phyloP scores from a whole-genome alignment of 768 basidiomycete genomes.

The Lactarius vividus region DNA sequence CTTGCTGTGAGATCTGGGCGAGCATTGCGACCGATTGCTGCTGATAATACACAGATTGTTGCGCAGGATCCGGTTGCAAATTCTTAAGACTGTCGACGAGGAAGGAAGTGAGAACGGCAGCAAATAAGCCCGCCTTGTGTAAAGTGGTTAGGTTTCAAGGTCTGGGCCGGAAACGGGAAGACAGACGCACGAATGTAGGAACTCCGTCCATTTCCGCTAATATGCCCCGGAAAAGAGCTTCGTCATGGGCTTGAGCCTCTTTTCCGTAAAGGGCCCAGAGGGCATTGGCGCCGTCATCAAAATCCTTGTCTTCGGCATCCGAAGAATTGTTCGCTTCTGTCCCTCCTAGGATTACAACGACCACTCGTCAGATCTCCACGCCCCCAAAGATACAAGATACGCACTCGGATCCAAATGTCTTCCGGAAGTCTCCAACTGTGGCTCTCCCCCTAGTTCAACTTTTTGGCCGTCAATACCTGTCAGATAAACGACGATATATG shows the following conservation, averaged over 20 bases:
- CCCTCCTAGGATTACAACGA: neutral
- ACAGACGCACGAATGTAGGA: neutral
- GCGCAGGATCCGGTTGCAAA: neutral
- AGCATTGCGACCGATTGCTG: slow-evolving; percentile 2
- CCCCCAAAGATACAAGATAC: neutral
- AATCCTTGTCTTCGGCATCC: neutral
- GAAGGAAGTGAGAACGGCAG: slow-evolving; percentile 7
- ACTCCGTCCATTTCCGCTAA: neutral
- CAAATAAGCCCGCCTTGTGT: slow-evolving; percentile 13
- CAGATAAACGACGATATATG: no score
- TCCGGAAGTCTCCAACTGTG: no score
- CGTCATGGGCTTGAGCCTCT: neutral
- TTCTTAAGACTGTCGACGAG: neutral
- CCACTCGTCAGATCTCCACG: neutral
- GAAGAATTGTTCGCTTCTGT: neutral
- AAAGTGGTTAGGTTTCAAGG: neutral
- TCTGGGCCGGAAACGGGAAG: no score
- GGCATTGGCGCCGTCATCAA: slow-evolving; percentile 5
- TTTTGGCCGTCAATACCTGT: no score
- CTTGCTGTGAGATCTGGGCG: slow-evolving; percentile 4
- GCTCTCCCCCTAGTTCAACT: no score
- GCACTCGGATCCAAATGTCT: neutral
- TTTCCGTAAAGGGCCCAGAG: slow-evolving; percentile 7
- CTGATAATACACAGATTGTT: neutral
- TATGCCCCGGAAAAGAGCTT: neutral